Conservation (phyloP, 1,284 basidiomycete genomes). For the Rhodotorula sp. region DNA sequence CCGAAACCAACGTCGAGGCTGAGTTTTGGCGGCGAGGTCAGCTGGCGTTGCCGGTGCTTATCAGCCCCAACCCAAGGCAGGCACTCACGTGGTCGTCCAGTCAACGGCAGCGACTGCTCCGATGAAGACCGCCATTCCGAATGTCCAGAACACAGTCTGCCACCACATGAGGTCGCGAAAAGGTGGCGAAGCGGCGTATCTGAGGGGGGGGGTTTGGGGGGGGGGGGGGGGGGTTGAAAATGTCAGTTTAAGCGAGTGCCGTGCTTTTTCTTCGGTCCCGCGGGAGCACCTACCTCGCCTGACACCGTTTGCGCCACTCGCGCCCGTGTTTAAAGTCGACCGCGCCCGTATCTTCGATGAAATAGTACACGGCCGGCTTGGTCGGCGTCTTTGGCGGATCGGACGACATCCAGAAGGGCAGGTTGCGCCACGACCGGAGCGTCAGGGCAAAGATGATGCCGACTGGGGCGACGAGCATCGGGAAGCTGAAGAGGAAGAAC, state of each 20-base stretch:
- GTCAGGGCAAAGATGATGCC: conserved; percentile 37
- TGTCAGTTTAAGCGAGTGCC: background rate
- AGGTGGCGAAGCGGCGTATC: conserved; percentile 40
- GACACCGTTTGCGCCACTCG: conserved; percentile 33
- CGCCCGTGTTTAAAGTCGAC: conserved; percentile 41
- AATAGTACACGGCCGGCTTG: conserved; percentile 39
- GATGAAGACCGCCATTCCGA: conserved; percentile 26
- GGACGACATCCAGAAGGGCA: conserved; percentile 35
- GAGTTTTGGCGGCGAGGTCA: background rate
- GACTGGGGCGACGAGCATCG: conserved; percentile 36
- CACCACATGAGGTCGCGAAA: conserved; percentile 36
- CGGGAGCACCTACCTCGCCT: conserved; percentile 44
- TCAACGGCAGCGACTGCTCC: conserved; percentile 31
- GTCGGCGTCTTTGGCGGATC: conserved; percentile 35
- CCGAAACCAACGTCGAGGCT: conserved; percentile 28
- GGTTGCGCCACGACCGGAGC: conserved; percentile 24
- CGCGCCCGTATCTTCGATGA: conserved; percentile 40
- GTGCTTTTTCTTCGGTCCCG: background rate
- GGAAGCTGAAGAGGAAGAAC: conserved; percentile 40
- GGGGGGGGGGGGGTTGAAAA: no score
- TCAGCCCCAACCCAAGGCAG: background rate
- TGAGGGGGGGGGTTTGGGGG: no score
- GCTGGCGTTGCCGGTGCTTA: rapidly evolving
- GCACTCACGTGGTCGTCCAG: conserved; percentile 30
- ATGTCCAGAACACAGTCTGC: conserved; percentile 35